These are phyloP conservation scores for Rubroshorea leprosula DNA, from an alignment of 345 rosid species.

Conservation along the genomic window DNA sequence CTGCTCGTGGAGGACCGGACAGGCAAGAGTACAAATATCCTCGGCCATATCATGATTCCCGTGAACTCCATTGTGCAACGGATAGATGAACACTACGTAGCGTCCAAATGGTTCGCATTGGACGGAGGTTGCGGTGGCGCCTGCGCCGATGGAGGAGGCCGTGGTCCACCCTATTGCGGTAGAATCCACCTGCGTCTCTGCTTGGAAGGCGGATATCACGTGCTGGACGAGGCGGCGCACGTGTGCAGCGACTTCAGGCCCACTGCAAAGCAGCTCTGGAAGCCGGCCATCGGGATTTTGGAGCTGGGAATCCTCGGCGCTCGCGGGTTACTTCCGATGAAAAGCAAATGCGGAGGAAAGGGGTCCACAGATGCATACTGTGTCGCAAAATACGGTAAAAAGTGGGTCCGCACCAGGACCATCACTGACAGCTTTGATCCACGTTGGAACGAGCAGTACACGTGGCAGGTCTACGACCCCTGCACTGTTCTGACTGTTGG, in stretches of 20 bases:
- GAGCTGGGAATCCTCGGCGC: constrained; percentile 94
- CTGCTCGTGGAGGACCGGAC: constrained; percentile 77
- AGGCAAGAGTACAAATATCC: constrained; percentile 37
- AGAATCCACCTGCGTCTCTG: constrained; percentile 69
- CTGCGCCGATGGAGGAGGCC: constrained; percentile 21
- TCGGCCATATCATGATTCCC: constrained; percentile 62
- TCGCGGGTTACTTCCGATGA: constrained; percentile 89
- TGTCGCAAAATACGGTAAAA: constrained; percentile 93
- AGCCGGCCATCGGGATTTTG: constrained; percentile 78
- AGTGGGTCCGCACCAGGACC: constrained; percentile 94
- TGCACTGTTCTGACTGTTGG: constrained; percentile 80
- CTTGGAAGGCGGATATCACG: constrained; percentile 97
- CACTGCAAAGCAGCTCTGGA: constrained; percentile 96
- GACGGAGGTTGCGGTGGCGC: constrained; percentile 38
- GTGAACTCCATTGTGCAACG: constrained; percentile 73
- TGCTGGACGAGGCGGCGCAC: constrained; percentile 97
- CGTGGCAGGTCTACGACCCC: constrained; percentile 99
- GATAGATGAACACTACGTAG: constrained; percentile 66
- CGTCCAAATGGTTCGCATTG: constrained; percentile 63
- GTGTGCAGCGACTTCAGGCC: constrained; percentile 96
- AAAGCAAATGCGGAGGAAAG: constrained; percentile 56
- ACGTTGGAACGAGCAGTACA: constrained; percentile 97
- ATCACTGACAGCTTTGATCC: constrained; percentile 88
- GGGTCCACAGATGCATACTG: constrained; percentile 93
- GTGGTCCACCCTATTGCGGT: constrained; percentile 46